Conservation (phyloP, 1,284 basidiomycete genomes). For the Coniophora puteana region DNA sequence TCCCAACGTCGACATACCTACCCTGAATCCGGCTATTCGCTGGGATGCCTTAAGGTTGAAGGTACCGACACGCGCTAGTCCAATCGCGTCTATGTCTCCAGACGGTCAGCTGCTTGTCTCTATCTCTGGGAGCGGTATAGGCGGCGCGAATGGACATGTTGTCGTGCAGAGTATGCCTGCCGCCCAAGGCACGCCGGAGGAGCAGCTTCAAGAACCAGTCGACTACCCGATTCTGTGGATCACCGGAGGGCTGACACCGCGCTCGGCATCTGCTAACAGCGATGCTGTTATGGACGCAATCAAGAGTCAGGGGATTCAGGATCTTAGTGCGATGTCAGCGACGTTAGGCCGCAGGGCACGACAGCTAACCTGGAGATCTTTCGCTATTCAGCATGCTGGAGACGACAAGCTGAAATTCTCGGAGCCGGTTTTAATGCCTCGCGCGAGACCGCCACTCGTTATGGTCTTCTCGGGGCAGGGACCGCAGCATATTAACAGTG, state of each 20-base stretch:
- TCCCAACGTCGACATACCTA: slow-evolving; percentile 34
- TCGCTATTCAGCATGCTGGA: slow-evolving; percentile 5
- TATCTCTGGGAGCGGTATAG: slow-evolving; percentile 40
- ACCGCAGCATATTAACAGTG: slow-evolving; percentile 35
- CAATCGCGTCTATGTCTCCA: slow-evolving; percentile 8
- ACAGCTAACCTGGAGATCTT: slow-evolving; percentile 26
- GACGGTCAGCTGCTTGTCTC: slow-evolving; percentile 29
- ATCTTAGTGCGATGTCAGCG: slow-evolving; percentile 11
- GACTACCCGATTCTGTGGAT: slow-evolving; percentile 26
- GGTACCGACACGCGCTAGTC: slow-evolving; percentile 14
- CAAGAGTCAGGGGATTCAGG: slow-evolving; percentile 31
- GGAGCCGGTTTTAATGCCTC: slow-evolving; percentile 21
- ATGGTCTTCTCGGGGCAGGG: slow-evolving; percentile 41
- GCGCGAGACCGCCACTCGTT: slow-evolving; percentile 25
- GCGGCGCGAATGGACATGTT: slow-evolving; percentile 38
- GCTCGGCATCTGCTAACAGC: slow-evolving; percentile 19
- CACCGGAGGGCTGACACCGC: slow-evolving; percentile 34
- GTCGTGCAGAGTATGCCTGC: slow-evolving; percentile 32
- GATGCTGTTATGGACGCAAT: slow-evolving; percentile 21
- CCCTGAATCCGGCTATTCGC: slow-evolving; percentile 33
- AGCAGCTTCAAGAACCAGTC: background rate
- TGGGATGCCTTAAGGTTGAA: slow-evolving; percentile 33
- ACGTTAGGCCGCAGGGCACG: slow-evolving; percentile 14
- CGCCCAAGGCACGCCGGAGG: background rate
- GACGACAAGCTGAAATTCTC: slow-evolving; percentile 12